phyloP scores from a whole-genome alignment of 306 rosid species.

The Trifolium repens region DNA sequence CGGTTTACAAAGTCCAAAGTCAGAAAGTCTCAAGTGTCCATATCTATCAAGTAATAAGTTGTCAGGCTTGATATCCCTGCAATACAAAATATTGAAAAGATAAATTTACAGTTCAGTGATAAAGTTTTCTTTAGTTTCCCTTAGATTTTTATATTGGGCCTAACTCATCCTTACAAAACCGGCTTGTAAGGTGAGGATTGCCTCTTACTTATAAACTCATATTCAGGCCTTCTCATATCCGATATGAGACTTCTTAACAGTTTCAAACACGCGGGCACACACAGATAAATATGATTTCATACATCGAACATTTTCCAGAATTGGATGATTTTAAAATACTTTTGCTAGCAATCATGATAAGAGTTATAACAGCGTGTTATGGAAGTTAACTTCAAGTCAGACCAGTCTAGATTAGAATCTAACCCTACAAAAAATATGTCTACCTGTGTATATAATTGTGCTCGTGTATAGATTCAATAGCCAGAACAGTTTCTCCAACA shows the following conservation, averaged over 20 bases:
- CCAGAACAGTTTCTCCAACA: slow-evolving; percentile 87
- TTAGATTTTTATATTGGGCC: too few species aligned
- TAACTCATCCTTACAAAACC: too few species aligned
- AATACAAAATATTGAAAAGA: slow-evolving; percentile 40
- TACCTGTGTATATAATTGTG: slow-evolving; percentile 97
- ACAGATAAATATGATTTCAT: slow-evolving; percentile 7
- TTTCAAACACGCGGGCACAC: slow-evolving; percentile 16
- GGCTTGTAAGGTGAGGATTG: too few species aligned
- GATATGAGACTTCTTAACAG: too few species aligned
- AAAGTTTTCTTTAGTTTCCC: slow-evolving; percentile 13
- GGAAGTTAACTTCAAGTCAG: slow-evolving; percentile 23
- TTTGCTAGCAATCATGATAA: slow-evolving; percentile 34
- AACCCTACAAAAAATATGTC: slow-evolving; percentile 23
- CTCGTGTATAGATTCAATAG: slow-evolving; percentile 92
- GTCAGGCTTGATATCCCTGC: slow-evolving; percentile 98
- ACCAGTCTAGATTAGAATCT: slow-evolving; percentile 25
- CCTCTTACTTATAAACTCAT: too few species aligned
- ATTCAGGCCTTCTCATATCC: too few species aligned
- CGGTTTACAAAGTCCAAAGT: slow-evolving; percentile 98
- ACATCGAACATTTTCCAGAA: slow-evolving; percentile 38
- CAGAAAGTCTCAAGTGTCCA: slow-evolving; percentile 94
- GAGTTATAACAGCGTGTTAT: slow-evolving; percentile 23
- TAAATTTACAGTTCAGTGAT: slow-evolving; percentile 17
- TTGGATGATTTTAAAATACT: slow-evolving; percentile 34
- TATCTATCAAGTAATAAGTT: slow-evolving; percentile 91